A percentile compares a stretch with the other conserved stretches of the same genome.
Conservation (phyloP, 306 rosid genomes). For the Casuarina cunninghamiana region DNA sequence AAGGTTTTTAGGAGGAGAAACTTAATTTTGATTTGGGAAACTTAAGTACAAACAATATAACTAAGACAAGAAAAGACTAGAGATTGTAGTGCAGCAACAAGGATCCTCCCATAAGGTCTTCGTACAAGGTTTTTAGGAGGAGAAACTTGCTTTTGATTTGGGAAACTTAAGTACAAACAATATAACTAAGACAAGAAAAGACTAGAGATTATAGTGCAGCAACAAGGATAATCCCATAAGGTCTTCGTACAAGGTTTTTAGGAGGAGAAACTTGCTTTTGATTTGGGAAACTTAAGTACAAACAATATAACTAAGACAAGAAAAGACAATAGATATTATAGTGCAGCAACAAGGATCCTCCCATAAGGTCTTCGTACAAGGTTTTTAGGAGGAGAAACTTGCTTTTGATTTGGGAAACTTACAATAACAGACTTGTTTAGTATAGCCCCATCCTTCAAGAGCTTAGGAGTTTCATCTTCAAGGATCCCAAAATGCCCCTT, state of each 20-base stretch:
- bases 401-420: constrained; percentile 65
- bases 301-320: neutral
- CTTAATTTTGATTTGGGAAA: constrained; percentile 67
- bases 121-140: constrained; percentile 49
- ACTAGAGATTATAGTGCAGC: too few species aligned
- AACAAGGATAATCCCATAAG: too few species aligned
- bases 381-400: constrained; percentile 67
- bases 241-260: constrained; percentile 23
- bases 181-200: too few species aligned
- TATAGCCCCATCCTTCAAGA: constrained; percentile 45
- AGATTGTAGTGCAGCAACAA: neutral
- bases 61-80: neutral
- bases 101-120: neutral
- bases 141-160: constrained; percentile 66
- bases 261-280: constrained; percentile 79
- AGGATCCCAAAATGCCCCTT: neutral
- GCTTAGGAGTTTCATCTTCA: constrained; percentile 62
- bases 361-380: constrained; percentile 7
- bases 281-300: constrained; percentile 48
- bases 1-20: constrained; percentile 61
- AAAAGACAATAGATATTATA: neutral
- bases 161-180: constrained; percentile 40
- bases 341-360: too few species aligned
- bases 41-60: constrained; percentile 16
- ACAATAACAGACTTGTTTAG: constrained; percentile 42